Evolutionary conservation across 768 basidiomycete species (phyloP), one percentile per base, ranked within the genome.

Genomic region (Amanita muscaria): DNA sequence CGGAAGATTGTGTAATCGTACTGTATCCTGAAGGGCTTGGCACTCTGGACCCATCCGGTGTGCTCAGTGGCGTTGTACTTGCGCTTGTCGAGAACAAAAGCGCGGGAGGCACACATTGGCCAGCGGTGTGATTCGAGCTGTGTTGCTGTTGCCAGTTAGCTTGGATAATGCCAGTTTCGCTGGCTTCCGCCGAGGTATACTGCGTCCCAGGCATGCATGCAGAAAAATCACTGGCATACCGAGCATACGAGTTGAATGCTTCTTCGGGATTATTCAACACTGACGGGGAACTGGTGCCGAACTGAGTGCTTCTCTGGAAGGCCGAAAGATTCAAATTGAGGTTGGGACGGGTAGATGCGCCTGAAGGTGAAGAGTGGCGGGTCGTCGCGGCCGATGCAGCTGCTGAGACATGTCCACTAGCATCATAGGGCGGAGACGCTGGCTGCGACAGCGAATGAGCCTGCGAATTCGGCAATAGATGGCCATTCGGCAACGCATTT

Each of bases 181-280:
- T 67, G 19, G 61, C 60, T 4, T 58, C 56, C 9, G 63, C 64
- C 16, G 60, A 63, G 40, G 67, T 67, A 48, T 61, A 66, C 49
- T 69, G 66, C 1, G 80, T 72, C 19, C 77, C 80, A 0, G 81
- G 82, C 65, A 85, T 70, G 10, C 72, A 69, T 0, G 73, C 69
- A 0, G 75, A 75, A 59, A 80, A 85, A 48, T 84, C 81, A 3
- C 64, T 62, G 0, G 69, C 62, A 23, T 83, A 85, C 33, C 78
- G 76, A 11, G 80, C 77, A 51, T 83, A 85, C 1, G 76, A 58
- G 55, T 81, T 83, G 65, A 85, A 84, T 1, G 77, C 77, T 1
- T 82, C 79, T 50, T 74, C 67, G 11, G 66, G 64, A 40, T 63
- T 52, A 36, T 53, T 38, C 53, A 31, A 56, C 50, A 22, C 61